Evolutionary conservation across 441 rosid species (phyloP).

Genomic region (Adansonia madagascariensis): DNA sequence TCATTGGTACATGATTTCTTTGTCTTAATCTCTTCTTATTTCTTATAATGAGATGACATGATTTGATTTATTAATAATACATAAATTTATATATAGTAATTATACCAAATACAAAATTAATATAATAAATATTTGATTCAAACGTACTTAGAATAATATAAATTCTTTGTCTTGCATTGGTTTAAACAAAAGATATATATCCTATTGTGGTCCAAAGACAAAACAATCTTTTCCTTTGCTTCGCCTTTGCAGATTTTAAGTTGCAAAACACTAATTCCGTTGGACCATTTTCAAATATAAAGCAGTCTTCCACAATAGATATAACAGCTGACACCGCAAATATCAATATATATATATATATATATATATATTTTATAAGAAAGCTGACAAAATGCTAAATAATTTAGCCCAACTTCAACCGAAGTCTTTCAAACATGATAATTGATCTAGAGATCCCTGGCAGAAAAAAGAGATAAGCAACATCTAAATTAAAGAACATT

Average conservation of each 20-base stretch:
- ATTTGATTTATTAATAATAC: too few species aligned
- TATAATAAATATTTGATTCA: not conserved
- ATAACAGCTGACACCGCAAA: not conserved
- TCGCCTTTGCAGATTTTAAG: constrained; percentile 25
- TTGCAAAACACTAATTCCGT: too few species aligned
- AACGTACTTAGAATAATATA: not conserved
- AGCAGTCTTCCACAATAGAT: constrained; percentile 21
- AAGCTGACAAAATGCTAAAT: constrained; percentile 16
- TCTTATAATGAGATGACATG: too few species aligned
- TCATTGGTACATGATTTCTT: too few species aligned
- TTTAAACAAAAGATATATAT: constrained; percentile 26
- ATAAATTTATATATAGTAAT: too few species aligned
- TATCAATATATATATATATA: too few species aligned
- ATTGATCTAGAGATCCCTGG: not conserved
- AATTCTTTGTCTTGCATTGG: constrained; percentile 24
- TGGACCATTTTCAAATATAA: constrained; percentile 34
- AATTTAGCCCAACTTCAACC: constrained; percentile 4
- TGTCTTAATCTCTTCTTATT: not conserved
- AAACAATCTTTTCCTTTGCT: constrained; percentile 14
- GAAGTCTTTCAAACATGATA: not conserved
- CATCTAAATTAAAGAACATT: not conserved
- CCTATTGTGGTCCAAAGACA: constrained; percentile 32
- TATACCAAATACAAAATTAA: too few species aligned
- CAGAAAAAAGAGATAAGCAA: not conserved
- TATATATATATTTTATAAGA: not conserved